Conservation (phyloP, 2,329 filamentous ascomycete genomes). For the Penicillium brevicompactum region DNA sequence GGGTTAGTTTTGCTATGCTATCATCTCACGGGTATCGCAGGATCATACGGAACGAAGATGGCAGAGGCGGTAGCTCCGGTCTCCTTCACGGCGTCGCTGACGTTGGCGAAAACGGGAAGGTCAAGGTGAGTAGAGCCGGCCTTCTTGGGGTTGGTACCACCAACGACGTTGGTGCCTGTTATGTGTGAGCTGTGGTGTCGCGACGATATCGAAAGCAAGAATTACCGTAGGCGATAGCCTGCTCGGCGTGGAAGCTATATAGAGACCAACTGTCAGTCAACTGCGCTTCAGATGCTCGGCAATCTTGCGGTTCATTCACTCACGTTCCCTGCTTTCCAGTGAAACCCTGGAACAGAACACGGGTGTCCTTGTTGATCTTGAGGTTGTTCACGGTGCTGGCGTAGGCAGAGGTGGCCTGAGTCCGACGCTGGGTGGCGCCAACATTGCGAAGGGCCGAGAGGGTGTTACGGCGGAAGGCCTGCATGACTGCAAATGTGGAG, state of each 20-base stretch:
- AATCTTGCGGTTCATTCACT: slow-evolving; percentile 43
- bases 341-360: slow-evolving; percentile 96
- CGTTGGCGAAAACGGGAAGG: slow-evolving; percentile 89
- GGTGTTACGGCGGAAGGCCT: slow-evolving; percentile 76
- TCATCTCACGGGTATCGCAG: slow-evolving; percentile 2
- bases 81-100: slow-evolving; percentile 83
- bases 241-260: slow-evolving; percentile 87
- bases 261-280: slow-evolving; percentile 25
- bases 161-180: slow-evolving; percentile 91
- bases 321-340: slow-evolving; percentile 96
- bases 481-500: slow-evolving; percentile 60
- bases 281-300: slow-evolving; percentile 29
- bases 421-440: slow-evolving; percentile 65
- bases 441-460: slow-evolving; percentile 68
- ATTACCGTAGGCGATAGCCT: slow-evolving; percentile 97
- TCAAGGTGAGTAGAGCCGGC: slow-evolving; percentile 86
- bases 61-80: slow-evolving; percentile 89
- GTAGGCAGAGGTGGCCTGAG: slow-evolving; percentile 70
- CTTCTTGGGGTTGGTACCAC: slow-evolving; percentile 99
- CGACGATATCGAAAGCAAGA: slow-evolving; percentile 20
- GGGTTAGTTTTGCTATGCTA: slow-evolving; percentile 21
- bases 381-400: slow-evolving; percentile 78
- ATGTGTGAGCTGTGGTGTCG: slow-evolving; percentile 23
- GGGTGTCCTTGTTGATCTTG: slow-evolving; percentile 88
- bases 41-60: slow-evolving; percentile 86